These are phyloP conservation scores for Picea sitchensis DNA, from an alignment of 75 land plant genomes.

Conservation along the genomic window DNA sequence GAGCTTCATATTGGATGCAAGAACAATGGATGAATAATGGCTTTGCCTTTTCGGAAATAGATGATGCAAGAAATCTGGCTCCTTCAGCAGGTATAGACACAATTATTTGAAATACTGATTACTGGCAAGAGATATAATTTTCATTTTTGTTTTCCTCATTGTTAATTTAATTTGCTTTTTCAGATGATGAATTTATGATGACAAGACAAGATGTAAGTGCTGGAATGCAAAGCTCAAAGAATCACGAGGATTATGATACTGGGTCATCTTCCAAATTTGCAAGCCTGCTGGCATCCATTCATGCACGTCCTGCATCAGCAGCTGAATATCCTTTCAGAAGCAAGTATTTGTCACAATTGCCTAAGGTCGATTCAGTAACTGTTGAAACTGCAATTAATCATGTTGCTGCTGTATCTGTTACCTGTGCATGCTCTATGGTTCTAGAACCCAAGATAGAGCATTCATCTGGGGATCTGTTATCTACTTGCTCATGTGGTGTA, in stretches of 20 bases:
- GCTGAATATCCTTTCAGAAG: constrained; percentile 16
- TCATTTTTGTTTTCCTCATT: neutral
- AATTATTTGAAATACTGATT: neutral
- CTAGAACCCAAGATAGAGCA: neutral
- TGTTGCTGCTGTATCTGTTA: constrained; percentile 20
- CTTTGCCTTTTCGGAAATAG: no score
- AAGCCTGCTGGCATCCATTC: constrained; percentile 15
- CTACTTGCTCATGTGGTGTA: neutral
- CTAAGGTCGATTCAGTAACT: constrained; percentile 11
- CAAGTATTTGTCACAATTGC: neutral
- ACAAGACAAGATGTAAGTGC: neutral
- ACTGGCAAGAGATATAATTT: neutral
- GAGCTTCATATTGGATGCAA: neutral
- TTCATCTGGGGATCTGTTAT: neutral
- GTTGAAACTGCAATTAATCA: constrained; percentile 12
- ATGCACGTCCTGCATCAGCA: constrained; percentile 24
- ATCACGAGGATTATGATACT: neutral
- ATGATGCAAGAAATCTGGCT: no score
- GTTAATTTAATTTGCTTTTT: neutral
- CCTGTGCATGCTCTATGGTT: constrained; percentile 15
- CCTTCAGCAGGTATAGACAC: neutral
- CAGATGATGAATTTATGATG: neutral
- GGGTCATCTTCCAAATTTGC: neutral
- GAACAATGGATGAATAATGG: neutral
- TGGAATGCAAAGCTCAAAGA: neutral